Percentiles rank a stretch among this genome's conserved stretches.
Evolutionary conservation across 768 basidiomycete species (phyloP).

Genomic region (Flagelloscypha sp.): DNA sequence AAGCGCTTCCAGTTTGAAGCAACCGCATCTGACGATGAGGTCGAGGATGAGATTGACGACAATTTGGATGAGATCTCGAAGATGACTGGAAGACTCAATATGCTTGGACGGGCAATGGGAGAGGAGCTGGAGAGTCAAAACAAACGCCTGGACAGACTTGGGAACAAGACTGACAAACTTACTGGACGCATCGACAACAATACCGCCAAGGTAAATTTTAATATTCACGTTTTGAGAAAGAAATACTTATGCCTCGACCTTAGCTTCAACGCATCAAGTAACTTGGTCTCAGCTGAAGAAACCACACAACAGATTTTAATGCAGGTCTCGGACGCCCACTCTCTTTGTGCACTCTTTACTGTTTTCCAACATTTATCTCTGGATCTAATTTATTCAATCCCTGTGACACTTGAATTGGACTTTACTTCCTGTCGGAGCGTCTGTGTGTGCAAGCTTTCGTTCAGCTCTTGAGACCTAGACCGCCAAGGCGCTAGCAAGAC

Average conservation of each 20-base stretch:
- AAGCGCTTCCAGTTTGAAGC: constrained; percentile 89
- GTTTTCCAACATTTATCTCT: too few relatives aligned
- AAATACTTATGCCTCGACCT: constrained; percentile 6
- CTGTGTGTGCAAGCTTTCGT: too few relatives aligned
- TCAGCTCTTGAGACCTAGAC: too few relatives aligned
- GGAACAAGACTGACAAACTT: constrained; percentile 66
- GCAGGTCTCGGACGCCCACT: too few relatives aligned
- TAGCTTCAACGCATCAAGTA: too few relatives aligned
- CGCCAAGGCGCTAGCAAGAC: too few relatives aligned
- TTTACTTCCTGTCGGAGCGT: too few relatives aligned
- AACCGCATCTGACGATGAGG: constrained; percentile 82
- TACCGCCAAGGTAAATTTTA: constrained; percentile 64
- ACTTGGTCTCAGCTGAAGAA: not conserved
- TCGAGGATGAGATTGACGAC: constrained; percentile 89
- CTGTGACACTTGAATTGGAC: too few relatives aligned
- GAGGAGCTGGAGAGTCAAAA: constrained; percentile 88
- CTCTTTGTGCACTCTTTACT: too few relatives aligned
- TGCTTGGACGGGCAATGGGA: constrained; percentile 74
- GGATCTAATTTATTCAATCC: too few relatives aligned
- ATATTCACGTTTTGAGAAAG: constrained; percentile 5
- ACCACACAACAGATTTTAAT: too few relatives aligned
- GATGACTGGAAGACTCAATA: constrained; percentile 69
- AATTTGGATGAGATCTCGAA: constrained; percentile 84
- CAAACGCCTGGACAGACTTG: constrained; percentile 63
- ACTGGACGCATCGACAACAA: constrained; percentile 74